Conservation (phyloP, 164 flowering plant species). For the Vitis labrusca region DNA sequence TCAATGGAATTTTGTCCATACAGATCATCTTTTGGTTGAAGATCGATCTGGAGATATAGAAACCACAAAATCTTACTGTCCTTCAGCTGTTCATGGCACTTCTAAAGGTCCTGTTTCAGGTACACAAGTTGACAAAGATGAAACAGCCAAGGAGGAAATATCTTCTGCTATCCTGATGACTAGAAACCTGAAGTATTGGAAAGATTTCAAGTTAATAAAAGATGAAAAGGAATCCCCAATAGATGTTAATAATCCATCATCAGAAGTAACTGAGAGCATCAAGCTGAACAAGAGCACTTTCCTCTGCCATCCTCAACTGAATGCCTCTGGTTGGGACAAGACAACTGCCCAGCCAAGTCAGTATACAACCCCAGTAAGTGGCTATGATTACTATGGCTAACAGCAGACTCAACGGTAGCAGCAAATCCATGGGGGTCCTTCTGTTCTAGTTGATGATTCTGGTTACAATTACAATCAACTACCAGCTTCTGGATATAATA, state of each 20-base stretch:
- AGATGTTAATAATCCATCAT: constrained; percentile 4
- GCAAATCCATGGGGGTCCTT: constrained; percentile 45
- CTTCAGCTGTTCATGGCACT: constrained; percentile 14
- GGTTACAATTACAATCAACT: constrained; percentile 64
- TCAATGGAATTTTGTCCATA: constrained; percentile 32
- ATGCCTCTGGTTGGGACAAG: constrained; percentile 13
- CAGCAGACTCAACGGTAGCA: constrained; percentile 54
- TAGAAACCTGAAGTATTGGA: background rate
- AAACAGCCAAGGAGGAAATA: background rate
- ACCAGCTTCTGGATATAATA: constrained; percentile 50
- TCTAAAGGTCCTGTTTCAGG: constrained; percentile 31
- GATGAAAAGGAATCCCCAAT: constrained; percentile 6
- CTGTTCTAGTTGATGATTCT: constrained; percentile 45
- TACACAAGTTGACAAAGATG: background rate
- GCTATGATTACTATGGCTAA: constrained; percentile 79
- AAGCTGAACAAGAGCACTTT: background rate
- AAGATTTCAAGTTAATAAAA: constrained; percentile 9
- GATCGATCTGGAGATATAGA: constrained; percentile 11
- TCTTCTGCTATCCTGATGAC: background rate
- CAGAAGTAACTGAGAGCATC: constrained; percentile 4
- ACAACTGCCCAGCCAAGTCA: constrained; percentile 53
- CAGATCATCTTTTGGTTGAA: constrained; percentile 18
- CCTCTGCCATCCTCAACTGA: constrained; percentile 26
- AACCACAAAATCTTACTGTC: constrained; percentile 10
- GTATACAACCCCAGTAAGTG: constrained; percentile 57